These are phyloP conservation scores for Pseudogymnoascus verrucosus DNA, from an alignment of 2,329 filamentous ascomycete species.

Conservation along the genomic window DNA sequence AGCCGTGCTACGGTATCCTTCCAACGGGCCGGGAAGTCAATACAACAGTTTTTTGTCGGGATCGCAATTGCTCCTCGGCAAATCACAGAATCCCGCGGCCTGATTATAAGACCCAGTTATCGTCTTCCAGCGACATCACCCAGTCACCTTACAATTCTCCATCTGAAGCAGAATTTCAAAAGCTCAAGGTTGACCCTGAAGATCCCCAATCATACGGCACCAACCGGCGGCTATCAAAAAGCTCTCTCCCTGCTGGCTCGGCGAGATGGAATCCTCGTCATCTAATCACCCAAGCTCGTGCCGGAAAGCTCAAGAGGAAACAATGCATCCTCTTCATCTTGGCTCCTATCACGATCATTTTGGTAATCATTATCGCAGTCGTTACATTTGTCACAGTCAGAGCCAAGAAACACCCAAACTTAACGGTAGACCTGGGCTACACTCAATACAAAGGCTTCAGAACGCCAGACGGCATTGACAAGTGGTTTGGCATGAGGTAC, in stretches of 20 bases:
- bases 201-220: not conserved
- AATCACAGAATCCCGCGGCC: slow-evolving; percentile 49
- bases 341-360: not conserved
- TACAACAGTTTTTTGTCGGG: slow-evolving; percentile 58
- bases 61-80: slow-evolving; percentile 80
- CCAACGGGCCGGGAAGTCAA: slow-evolving; percentile 73
- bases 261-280: not conserved
- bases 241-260: not conserved
- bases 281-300: not conserved
- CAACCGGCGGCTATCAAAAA: not conserved
- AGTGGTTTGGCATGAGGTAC: slow-evolving; percentile 69
- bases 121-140: not conserved
- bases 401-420: not conserved
- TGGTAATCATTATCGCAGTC: not conserved
- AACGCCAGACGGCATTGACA: slow-evolving; percentile 43
- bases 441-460: not conserved
- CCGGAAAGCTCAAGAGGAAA: not conserved
- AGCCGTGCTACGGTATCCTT: slow-evolving; percentile 58
- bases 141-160: not conserved
- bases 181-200: not conserved
- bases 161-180: not conserved
- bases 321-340: not conserved
- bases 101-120: not conserved
- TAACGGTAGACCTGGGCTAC: not conserved
- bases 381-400: not conserved